phyloP scores from a whole-genome alignment of 352 stramenopile genomes.

The Phytophthora pseudosyringae region DNA sequence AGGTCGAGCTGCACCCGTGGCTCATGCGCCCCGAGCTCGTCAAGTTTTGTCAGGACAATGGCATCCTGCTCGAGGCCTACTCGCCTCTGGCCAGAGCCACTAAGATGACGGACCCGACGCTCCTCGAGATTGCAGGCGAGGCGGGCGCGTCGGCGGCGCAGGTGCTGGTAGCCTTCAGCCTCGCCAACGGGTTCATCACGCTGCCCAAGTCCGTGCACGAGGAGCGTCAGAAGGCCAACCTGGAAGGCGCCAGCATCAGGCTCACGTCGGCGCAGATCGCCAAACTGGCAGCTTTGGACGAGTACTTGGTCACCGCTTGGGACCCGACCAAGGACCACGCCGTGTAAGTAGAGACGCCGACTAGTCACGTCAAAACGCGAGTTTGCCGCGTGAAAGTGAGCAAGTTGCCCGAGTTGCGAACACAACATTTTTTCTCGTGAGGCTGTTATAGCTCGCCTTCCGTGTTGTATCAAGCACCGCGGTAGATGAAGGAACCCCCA shows the following conservation, averaged over 20 bases:
- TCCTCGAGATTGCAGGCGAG: conserved; percentile 41
- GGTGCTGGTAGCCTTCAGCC: conserved; percentile 60
- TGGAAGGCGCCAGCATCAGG: conserved; percentile 41
- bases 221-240: conserved; percentile 53
- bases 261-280: conserved; percentile 40
- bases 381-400: too few relatives aligned
- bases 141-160: conserved; percentile 44
- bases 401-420: too few relatives aligned
- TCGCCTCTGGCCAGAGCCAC: conserved; percentile 52
- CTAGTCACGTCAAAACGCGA: too few relatives aligned
- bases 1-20: conserved; percentile 86
- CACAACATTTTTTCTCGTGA: too few relatives aligned
- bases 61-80: conserved; percentile 69
- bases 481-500: too few relatives aligned
- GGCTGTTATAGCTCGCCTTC: too few relatives aligned
- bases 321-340: conserved; percentile 50
- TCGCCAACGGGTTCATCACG: conserved; percentile 61
- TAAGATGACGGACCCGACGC: conserved; percentile 26
- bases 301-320: conserved; percentile 55
- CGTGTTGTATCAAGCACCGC: too few relatives aligned
- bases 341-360: conserved; percentile 15
- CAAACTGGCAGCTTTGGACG: conserved; percentile 44
- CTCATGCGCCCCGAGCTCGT: conserved; percentile 60
- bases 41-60: conserved; percentile 55
- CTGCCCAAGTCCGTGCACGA: conserved; percentile 62